Conservation (phyloP, 768 basidiomycete species). For the Chlorophyllum brunneum region DNA sequence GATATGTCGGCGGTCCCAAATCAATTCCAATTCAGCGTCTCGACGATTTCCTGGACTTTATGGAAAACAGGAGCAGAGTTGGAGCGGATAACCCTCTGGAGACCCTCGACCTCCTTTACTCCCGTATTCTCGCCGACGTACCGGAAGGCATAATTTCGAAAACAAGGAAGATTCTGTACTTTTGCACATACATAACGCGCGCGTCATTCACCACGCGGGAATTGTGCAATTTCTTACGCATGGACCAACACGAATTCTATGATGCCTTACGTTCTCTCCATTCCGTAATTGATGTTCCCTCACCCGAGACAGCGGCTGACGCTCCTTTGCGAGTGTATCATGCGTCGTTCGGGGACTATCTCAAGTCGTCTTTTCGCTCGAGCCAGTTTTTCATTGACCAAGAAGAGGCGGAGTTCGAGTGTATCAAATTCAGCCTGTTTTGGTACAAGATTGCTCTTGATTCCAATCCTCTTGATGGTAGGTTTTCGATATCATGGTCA, state of each 20-base stretch:
- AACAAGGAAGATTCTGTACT: not conserved
- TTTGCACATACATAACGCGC: not conserved
- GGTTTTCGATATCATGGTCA: not conserved
- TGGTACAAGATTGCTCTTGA: not conserved
- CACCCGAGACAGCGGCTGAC: not conserved
- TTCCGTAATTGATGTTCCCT: not conserved
- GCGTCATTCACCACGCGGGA: too few relatives aligned
- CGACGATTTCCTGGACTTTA: not conserved
- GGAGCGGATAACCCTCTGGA: conserved; percentile 1
- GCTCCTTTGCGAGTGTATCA: not conserved
- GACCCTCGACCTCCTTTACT: conserved; percentile 10
- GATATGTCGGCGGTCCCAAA: conserved; percentile 4
- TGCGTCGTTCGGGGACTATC: not conserved
- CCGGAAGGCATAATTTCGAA: not conserved
- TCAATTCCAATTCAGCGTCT: too few relatives aligned
- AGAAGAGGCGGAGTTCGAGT: too few relatives aligned
- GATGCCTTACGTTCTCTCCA: not conserved
- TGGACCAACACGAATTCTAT: not conserved
- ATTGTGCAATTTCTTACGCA: not conserved
- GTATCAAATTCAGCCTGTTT: not conserved
- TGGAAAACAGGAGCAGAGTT: not conserved
- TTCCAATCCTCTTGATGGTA: not conserved
- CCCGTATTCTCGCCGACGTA: not conserved
- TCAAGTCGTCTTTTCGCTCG: not conserved
- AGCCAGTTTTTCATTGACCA: not conserved